These are phyloP conservation scores for Yamadazyma dendronema DNA, from an alignment of 1,139 yeast species.

Conservation along the genomic window DNA sequence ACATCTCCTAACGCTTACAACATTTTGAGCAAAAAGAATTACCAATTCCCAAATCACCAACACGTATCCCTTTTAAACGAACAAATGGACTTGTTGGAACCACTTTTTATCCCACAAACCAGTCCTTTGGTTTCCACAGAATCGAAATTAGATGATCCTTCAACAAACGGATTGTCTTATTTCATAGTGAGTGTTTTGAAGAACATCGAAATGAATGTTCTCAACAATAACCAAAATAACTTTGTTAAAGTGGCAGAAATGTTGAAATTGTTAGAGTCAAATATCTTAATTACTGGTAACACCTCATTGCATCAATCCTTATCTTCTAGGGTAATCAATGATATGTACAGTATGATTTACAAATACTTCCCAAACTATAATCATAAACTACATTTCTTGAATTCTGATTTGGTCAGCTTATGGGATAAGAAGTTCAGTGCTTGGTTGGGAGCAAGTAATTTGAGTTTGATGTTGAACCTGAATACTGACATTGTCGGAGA, in stretches of 20 bases:
- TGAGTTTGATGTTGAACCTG: conserved; percentile 49
- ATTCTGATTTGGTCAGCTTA: conserved; percentile 30
- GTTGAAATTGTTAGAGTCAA: conserved; percentile 47
- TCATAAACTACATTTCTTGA: conserved; percentile 7
- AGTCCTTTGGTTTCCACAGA: conserved; percentile 30
- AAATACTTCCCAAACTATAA: conserved; percentile 49
- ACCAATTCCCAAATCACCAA: conserved; percentile 48
- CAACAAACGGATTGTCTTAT: conserved; percentile 41
- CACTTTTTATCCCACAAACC: conserved; percentile 53
- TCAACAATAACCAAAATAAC: conserved; percentile 26
- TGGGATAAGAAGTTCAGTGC: conserved; percentile 58
- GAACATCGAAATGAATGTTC: conserved; percentile 30
- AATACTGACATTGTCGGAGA: conserved; percentile 46
- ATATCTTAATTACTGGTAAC: conserved; percentile 68
- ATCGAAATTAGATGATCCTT: conserved; percentile 37
- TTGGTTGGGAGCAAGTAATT: conserved; percentile 69
- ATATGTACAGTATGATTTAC: conserved; percentile 46
- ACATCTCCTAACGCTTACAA: conserved; percentile 20
- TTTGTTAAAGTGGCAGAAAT: conserved; percentile 37
- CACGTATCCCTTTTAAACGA: conserved; percentile 41
- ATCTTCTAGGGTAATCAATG: conserved; percentile 60
- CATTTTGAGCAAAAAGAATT: conserved; percentile 27
- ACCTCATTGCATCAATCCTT: conserved; percentile 59
- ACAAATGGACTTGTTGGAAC: conserved; percentile 47
- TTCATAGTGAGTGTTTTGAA: conserved; percentile 40